These are phyloP conservation scores for Brassica nigra DNA, from an alignment of 345 rosid genomes.

Conservation along the genomic window DNA sequence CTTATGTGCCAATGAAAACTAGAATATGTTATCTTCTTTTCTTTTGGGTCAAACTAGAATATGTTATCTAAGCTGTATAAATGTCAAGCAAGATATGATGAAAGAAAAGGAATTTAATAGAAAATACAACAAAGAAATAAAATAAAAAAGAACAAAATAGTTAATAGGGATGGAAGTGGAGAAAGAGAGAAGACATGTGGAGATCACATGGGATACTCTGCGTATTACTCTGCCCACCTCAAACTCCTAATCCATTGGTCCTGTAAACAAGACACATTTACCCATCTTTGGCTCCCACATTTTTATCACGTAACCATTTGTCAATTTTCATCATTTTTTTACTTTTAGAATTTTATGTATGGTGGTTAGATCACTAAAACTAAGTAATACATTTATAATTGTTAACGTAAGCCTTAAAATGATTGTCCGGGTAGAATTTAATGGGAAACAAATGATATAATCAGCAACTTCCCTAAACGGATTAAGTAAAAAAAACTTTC, in stretches of 20 bases:
- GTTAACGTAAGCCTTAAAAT: background rate
- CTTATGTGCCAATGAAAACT: background rate
- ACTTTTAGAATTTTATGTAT: background rate
- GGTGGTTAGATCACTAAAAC: background rate
- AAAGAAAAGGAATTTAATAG: conserved; percentile 8
- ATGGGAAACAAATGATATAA: background rate
- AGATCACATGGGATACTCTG: conserved; percentile 46
- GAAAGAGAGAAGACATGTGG: conserved; percentile 39
- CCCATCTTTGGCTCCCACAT: conserved; percentile 21
- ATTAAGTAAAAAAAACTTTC: too few species aligned
- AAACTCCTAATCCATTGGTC: conserved; percentile 34
- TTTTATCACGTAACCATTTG: conserved; percentile 15
- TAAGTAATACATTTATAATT: background rate
- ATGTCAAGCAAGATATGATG: conserved; percentile 15
- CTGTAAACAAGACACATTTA: conserved; percentile 26
- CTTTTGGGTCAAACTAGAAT: background rate
- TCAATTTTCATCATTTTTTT: background rate
- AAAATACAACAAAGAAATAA: background rate
- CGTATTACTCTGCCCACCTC: conserved; percentile 36
- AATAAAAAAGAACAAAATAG: background rate
- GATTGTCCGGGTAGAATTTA: background rate
- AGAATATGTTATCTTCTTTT: background rate
- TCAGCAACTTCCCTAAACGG: background rate
- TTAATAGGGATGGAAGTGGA: conserved; percentile 8
- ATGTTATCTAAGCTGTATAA: background rate